Percentiles rank a stretch among this genome's conserved stretches.
Evolutionary conservation across 495 filamentous ascomycete genomes (phyloP).

Genomic region (Neurospora africana): DNA sequence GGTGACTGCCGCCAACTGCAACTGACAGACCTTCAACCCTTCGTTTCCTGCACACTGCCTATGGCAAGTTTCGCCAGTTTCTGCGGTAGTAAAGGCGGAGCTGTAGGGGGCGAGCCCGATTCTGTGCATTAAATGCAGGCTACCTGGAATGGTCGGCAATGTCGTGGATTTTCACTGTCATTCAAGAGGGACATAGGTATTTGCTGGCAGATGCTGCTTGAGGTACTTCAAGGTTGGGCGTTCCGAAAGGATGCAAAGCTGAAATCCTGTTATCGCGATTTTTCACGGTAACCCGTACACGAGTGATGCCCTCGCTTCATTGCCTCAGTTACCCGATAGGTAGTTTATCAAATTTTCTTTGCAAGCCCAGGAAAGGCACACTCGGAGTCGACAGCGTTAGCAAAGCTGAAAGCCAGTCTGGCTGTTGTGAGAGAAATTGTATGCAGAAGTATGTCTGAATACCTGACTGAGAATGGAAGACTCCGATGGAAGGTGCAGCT

Average conservation of each 20-base stretch:
- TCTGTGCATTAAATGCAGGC: too few species aligned
- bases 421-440: not conserved
- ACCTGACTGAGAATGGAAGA: not conserved
- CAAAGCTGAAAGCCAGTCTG: not conserved
- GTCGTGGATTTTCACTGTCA: not conserved
- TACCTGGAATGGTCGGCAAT: not conserved
- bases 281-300: too few species aligned
- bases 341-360: too few species aligned
- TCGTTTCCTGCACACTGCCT: too few species aligned
- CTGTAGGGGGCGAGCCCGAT: too few species aligned
- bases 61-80: too few species aligned
- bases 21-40: too few species aligned
- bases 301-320: too few species aligned
- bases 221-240: not conserved
- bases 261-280: too few species aligned
- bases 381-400: not conserved
- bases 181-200: not conserved
- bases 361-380: not conserved
- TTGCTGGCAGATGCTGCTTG: not conserved
- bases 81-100: too few species aligned
- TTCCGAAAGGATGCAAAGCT: not conserved
- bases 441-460: not conserved
- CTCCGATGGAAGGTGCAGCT: not conserved
- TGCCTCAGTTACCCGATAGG: too few species aligned
- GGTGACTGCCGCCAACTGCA: too few species aligned